These are phyloP conservation scores for Phytopythium chamaehyphon DNA, from an alignment of 352 stramenopile species.

Conservation along the genomic window DNA sequence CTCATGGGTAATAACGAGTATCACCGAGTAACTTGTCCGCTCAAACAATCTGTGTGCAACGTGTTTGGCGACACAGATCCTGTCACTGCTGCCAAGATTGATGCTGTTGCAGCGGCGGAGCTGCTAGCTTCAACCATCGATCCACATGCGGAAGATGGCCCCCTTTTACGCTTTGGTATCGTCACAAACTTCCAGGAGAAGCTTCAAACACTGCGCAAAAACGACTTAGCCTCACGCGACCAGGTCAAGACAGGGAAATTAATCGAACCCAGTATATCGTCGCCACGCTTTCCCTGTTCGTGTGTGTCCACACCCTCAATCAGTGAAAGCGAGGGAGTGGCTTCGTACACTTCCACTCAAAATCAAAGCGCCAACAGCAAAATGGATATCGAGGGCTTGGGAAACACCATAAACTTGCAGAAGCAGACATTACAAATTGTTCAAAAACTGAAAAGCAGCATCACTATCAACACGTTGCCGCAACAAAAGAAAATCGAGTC, in stretches of 20 bases:
- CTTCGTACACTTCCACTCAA: too few species aligned
- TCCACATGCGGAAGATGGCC: neutral
- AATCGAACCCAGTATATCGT: neutral
- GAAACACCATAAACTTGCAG: neutral
- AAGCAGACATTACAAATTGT: neutral
- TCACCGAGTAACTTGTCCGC: conserved; percentile 17
- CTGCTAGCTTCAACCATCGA: neutral
- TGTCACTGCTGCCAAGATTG: neutral
- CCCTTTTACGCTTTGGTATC: neutral
- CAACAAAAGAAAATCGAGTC: neutral
- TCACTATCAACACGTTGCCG: neutral
- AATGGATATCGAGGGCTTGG: neutral
- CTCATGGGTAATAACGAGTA: conserved; percentile 31
- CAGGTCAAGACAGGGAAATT: neutral
- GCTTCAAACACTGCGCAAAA: neutral
- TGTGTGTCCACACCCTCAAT: too few species aligned
- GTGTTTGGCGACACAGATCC: conserved; percentile 7
- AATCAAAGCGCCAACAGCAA: neutral
- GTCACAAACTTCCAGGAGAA: neutral
- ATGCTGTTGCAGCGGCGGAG: neutral
- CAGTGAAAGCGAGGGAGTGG: too few species aligned
- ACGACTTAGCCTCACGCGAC: neutral
- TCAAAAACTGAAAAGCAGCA: neutral
- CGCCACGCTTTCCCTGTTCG: neutral
- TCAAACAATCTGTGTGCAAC: conserved; percentile 21